These are phyloP conservation scores for Cercospora sp. DNA, from an alignment of 2,329 filamentous ascomycete species.

Conservation along the genomic window DNA sequence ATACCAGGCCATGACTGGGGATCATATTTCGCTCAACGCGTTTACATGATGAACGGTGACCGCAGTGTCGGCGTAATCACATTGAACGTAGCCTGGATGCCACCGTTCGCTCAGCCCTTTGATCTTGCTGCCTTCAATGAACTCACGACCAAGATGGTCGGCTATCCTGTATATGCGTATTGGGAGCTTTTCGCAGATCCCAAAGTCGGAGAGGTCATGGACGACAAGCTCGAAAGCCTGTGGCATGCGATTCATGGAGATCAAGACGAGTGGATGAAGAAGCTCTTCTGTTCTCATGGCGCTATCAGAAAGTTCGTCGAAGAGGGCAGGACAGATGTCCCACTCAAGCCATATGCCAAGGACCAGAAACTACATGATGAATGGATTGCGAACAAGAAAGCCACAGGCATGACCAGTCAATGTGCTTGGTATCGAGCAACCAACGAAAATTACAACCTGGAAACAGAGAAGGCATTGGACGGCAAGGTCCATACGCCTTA, in stretches of 20 bases:
- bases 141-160: conserved; percentile 38
- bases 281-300: conserved; percentile 42
- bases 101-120: conserved; percentile 39
- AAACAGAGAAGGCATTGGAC: conserved; percentile 24
- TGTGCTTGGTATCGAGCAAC: conserved; percentile 42
- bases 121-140: conserved; percentile 42
- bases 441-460: conserved; percentile 30
- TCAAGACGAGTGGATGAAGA: conserved; percentile 31
- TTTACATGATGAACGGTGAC: conserved; percentile 46
- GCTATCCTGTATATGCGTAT: conserved; percentile 45
- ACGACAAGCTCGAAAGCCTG: conserved; percentile 23
- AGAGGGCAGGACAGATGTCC: conserved; percentile 27
- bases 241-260: conserved; percentile 32
- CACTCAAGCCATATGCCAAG: conserved; percentile 40
- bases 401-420: conserved; percentile 39
- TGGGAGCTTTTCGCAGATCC: conserved; percentile 41
- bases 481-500: conserved; percentile 36
- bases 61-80: conserved; percentile 46
- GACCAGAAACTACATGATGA: conserved; percentile 36
- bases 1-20: conserved; percentile 35
- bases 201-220: conserved; percentile 42
- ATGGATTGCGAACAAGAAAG: conserved; percentile 38
- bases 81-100: conserved; percentile 47
- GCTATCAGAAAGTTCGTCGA: conserved; percentile 38
- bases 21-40: conserved; percentile 42